Percentiles rank a stretch among this genome's conserved stretches.
These are phyloP conservation scores for Pythium aristosporum DNA, from an alignment of 352 stramenopile genomes.

Conservation along the genomic window DNA sequence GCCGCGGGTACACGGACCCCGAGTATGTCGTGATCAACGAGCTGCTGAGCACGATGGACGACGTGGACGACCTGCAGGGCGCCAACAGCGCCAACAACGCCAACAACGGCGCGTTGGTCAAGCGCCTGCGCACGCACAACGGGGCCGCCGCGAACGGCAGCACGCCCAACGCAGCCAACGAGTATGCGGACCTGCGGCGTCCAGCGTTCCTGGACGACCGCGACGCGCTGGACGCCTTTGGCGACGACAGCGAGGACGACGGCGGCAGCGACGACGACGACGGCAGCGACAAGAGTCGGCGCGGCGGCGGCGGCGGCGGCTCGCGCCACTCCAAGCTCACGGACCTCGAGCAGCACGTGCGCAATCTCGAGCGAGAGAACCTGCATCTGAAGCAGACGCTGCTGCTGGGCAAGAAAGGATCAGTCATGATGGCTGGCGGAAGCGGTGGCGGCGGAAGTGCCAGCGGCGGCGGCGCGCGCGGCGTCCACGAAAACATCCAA, in stretches of 20 bases:
- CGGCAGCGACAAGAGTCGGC: conserved; percentile 26
- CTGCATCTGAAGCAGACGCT: conserved; percentile 76
- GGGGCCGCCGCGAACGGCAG: background rate
- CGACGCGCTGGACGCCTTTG: conserved; percentile 12
- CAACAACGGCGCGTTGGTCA: conserved; percentile 1
- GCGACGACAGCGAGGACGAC: conserved; percentile 19
- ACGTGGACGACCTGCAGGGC: conserved; percentile 48
- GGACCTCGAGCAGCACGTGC: conserved; percentile 70
- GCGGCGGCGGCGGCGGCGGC: conserved; percentile 2
- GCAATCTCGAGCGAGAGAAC: conserved; percentile 69
- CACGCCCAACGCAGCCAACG: background rate
- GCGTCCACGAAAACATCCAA: conserved; percentile 43
- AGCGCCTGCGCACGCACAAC: conserved; percentile 15
- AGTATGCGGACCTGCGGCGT: conserved; percentile 8
- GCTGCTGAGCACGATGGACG: conserved; percentile 60
- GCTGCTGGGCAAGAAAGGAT: conserved; percentile 58
- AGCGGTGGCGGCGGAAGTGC: conserved; percentile 1
- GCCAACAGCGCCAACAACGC: background rate
- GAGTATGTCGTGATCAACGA: conserved; percentile 70
- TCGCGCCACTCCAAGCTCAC: conserved; percentile 68
- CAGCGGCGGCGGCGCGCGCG: conserved; percentile 6
- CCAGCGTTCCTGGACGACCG: conserved; percentile 2
- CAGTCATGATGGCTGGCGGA: conserved; percentile 36
- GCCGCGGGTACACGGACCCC: conserved; percentile 40
- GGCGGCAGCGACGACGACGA: conserved; percentile 21